Conservation (phyloP, 2,329 filamentous ascomycete species). For the Blastomyces gilchristii region DNA sequence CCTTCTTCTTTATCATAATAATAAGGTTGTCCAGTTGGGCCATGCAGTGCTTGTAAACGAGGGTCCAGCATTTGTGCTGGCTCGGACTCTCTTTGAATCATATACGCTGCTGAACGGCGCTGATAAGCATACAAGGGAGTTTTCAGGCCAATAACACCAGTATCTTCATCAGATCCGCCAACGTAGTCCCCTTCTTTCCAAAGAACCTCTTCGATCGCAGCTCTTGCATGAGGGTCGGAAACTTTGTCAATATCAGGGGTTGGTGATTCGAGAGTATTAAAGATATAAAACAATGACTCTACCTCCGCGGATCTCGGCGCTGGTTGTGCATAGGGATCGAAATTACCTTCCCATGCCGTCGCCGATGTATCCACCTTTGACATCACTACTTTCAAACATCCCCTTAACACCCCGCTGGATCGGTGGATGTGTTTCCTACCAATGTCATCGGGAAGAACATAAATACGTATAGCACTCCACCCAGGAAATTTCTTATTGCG, state of each 20-base stretch:
- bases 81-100: conserved; percentile 69
- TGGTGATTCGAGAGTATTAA: conserved; percentile 39
- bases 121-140: conserved; percentile 70
- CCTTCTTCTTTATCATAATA: conserved; percentile 61
- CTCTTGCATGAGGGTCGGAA: conserved; percentile 24
- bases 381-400: conserved; percentile 32
- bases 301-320: conserved; percentile 21
- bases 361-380: conserved; percentile 30
- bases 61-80: conserved; percentile 61
- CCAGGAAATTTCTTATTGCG: conserved; percentile 12
- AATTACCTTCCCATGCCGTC: conserved; percentile 31
- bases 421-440: conserved; percentile 27
- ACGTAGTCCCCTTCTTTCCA: conserved; percentile 13
- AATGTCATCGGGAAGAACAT: conserved; percentile 34
- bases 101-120: conserved; percentile 64
- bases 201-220: conserved; percentile 31
- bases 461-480: conserved; percentile 26
- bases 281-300: conserved; percentile 42
- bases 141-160: conserved; percentile 29
- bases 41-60: conserved; percentile 50
- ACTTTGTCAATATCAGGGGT: conserved; percentile 24
- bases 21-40: conserved; percentile 53
- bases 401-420: conserved; percentile 25
- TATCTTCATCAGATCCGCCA: conserved; percentile 15
- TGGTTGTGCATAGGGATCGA: conserved; percentile 13